Percentiles rank a stretch among this genome's conserved stretches.
These are phyloP conservation scores for Ceratobasidium sp. DNA, from an alignment of 1,284 basidiomycete genomes.

Conservation along the genomic window DNA sequence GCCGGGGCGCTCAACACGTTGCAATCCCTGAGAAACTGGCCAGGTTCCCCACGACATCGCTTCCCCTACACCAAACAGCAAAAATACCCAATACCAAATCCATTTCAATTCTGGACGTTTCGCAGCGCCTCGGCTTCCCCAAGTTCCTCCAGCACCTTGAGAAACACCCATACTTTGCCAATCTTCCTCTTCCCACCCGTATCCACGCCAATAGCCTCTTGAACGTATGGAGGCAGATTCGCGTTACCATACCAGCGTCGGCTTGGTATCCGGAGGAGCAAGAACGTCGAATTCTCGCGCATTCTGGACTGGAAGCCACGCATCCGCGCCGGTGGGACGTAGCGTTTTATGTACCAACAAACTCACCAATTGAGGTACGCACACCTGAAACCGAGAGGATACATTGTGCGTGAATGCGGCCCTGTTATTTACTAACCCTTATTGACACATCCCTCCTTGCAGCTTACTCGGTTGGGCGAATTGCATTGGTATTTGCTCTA, in stretches of 20 bases:
- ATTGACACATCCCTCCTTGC: neutral
- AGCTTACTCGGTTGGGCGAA: constrained; percentile 2
- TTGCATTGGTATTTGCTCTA: neutral
- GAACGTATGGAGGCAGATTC: neutral
- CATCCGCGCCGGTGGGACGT: neutral
- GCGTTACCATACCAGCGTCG: neutral
- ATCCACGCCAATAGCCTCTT: neutral
- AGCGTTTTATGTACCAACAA: constrained; percentile 1
- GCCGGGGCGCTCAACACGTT: too few relatives aligned
- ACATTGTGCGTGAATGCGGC: neutral
- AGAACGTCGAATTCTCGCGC: neutral
- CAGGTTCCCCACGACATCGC: neutral
- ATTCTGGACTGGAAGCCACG: neutral
- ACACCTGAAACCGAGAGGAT: neutral
- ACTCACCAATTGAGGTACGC: neutral
- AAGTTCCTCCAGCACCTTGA: neutral
- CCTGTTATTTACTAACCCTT: too few relatives aligned
- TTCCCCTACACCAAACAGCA: neutral
- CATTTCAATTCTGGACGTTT: neutral
- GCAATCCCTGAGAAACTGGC: neutral
- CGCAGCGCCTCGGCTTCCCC: neutral
- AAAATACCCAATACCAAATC: neutral
- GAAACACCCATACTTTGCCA: neutral
- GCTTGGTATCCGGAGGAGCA: too few relatives aligned
- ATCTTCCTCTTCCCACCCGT: neutral